Evolutionary conservation across 352 stramenopile species (phyloP).

Genomic region (Pythium guiyangense): DNA sequence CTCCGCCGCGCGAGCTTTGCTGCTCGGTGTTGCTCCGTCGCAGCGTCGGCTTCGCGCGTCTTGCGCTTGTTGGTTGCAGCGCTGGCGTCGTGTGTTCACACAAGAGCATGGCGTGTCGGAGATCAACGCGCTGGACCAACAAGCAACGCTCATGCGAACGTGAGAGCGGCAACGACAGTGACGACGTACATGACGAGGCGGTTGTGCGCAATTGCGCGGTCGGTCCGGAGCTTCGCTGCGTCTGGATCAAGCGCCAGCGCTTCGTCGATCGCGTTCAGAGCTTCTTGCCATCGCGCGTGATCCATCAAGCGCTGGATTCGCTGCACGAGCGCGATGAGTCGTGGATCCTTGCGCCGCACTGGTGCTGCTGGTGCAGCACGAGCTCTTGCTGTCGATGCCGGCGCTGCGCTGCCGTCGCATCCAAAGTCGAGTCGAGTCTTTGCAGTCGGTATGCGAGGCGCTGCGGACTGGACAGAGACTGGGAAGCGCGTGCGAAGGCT

Average conservation of each 20-base stretch:
- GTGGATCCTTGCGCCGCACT: not conserved
- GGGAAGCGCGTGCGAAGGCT: constrained; percentile 3
- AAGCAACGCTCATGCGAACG: not conserved
- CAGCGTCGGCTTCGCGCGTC: not conserved
- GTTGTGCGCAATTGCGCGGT: not conserved
- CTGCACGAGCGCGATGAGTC: constrained; percentile 1
- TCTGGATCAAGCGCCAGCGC: not conserved
- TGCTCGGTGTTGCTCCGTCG: not conserved
- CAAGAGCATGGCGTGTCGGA: not conserved
- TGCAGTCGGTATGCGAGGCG: not conserved
- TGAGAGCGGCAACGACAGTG: not conserved
- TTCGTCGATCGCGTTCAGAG: constrained; percentile 1
- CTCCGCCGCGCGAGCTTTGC: not conserved
- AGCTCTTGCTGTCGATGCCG: not conserved
- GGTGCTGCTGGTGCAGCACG: too few relatives aligned
- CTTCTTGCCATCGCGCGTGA: not conserved
- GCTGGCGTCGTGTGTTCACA: not conserved
- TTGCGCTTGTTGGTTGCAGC: not conserved
- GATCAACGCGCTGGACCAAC: too few relatives aligned
- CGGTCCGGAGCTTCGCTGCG: not conserved
- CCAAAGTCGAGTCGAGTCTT: too few relatives aligned
- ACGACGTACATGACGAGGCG: not conserved
- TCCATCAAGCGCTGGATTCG: not conserved
- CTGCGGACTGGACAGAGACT: not conserved
- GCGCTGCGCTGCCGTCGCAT: too few relatives aligned